Percentiles rank a stretch among this genome's conserved stretches.
phyloP scores from a whole-genome alignment of 352 stramenopile genomes.

The Phytophthora ohioensis region DNA sequence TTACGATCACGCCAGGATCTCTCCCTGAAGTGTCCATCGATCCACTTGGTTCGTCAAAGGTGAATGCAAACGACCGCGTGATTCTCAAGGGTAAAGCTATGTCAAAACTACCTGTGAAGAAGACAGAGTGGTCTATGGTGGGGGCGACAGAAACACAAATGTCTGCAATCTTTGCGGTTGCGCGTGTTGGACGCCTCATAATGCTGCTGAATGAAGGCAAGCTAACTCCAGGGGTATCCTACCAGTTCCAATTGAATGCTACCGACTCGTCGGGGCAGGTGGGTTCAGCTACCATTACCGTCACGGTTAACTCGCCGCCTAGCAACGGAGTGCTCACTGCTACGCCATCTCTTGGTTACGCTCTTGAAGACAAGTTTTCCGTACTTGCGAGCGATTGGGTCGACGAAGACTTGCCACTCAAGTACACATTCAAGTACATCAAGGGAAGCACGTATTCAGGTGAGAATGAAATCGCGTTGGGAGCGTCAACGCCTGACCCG shows the following conservation, averaged over 20 bases:
- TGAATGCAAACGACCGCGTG: constrained; percentile 67
- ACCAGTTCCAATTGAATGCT: constrained; percentile 60
- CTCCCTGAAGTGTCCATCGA: constrained; percentile 67
- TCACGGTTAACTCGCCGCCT: constrained; percentile 61
- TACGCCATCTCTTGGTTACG: constrained; percentile 52
- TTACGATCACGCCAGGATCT: constrained; percentile 57
- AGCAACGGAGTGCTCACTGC: constrained; percentile 56
- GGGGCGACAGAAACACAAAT: constrained; percentile 38
- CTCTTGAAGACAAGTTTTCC: constrained; percentile 64
- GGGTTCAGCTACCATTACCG: constrained; percentile 50
- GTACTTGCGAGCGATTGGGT: constrained; percentile 67
- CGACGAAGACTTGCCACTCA: constrained; percentile 68
- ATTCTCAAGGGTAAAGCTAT: constrained; percentile 56
- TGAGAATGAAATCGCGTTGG: constrained; percentile 59
- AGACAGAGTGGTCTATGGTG: constrained; percentile 58
- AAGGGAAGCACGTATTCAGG: constrained; percentile 57
- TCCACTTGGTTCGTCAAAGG: constrained; percentile 47
- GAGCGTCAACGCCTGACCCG: constrained; percentile 59
- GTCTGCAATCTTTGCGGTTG: constrained; percentile 53
- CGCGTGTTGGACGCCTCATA: constrained; percentile 39
- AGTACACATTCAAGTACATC: constrained; percentile 84
- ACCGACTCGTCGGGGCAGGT: constrained; percentile 54
- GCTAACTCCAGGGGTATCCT: constrained; percentile 51
- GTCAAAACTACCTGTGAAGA: constrained; percentile 55
- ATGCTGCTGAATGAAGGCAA: constrained; percentile 64